Evolutionary conservation across 2,329 filamentous ascomycete genomes (phyloP).

Genomic region (Pochonia chlamydosporia): DNA sequence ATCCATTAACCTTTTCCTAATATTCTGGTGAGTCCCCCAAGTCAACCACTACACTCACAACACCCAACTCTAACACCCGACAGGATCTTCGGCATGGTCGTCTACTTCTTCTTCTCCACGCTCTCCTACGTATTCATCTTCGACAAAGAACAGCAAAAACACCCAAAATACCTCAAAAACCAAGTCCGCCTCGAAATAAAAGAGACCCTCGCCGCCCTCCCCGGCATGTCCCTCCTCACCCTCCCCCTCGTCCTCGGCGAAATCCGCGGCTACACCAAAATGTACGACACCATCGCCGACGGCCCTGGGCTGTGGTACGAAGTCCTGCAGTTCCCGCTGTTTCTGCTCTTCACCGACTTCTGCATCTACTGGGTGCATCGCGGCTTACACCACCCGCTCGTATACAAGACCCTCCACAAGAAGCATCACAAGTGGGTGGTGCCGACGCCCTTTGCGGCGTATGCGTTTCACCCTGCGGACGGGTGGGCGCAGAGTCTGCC

Average conservation of each 20-base stretch:
- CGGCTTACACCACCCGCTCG: slow-evolving; percentile 64
- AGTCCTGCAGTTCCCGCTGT: slow-evolving; percentile 77
- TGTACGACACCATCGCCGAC: slow-evolving; percentile 73
- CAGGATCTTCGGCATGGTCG: slow-evolving; percentile 79
- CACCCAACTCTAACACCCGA: neutral
- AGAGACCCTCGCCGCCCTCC: slow-evolving; percentile 71
- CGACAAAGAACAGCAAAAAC: slow-evolving; percentile 81
- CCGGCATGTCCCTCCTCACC: slow-evolving; percentile 76
- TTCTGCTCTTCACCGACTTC: slow-evolving; percentile 82
- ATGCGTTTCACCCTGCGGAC: slow-evolving; percentile 5
- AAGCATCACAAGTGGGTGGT: slow-evolving; percentile 7
- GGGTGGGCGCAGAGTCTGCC: slow-evolving; percentile 3
- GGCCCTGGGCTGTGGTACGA: slow-evolving; percentile 76
- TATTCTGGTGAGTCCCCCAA: slow-evolving; percentile 65
- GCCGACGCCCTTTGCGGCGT: slow-evolving; percentile 7
- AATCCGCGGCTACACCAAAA: slow-evolving; percentile 75
- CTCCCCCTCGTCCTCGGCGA: slow-evolving; percentile 76
- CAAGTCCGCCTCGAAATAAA: slow-evolving; percentile 81
- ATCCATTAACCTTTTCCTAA: slow-evolving; percentile 67
- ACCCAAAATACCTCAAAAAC: slow-evolving; percentile 93
- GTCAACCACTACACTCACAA: no score
- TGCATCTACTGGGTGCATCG: slow-evolving; percentile 85
- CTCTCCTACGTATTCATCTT: slow-evolving; percentile 87
- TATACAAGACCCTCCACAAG: slow-evolving; percentile 8
- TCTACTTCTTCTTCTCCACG: slow-evolving; percentile 80